Evolutionary conservation across 2,329 filamentous ascomycete species (phyloP), one percentile per base, ranked within the genome.

Genomic region (Periconia macrospinosa): DNA sequence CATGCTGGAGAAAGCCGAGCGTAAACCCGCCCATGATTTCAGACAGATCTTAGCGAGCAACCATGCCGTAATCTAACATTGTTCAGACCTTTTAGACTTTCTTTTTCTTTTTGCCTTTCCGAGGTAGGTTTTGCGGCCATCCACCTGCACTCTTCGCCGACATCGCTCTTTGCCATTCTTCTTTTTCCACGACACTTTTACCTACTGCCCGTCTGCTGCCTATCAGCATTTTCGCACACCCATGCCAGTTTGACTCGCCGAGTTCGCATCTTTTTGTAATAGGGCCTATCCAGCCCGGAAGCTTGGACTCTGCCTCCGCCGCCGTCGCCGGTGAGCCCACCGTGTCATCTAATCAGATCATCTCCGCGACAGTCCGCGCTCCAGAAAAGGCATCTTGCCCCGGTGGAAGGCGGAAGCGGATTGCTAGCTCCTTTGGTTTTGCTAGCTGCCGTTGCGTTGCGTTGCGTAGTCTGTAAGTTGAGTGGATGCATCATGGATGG

Each of bases 241-340:
- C 65, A 63, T 58, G 58, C 59, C 56, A 55, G 53, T 53, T 53
- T 52, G 33, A 37, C 33, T 37, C 33, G 33, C 11, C 33, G 11
- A n/a, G 11, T 13, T n/a, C 33, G 33, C 33, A 37, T 13, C 33
- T 6, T 6, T 13, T 37, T 8, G 23, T 27, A 27, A 27, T 27
- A 8, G 23, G 23, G 5, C 23, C 3, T 27, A 27, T n/a, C 23
- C 23, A 8, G 8, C 8, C 8, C 23, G 23, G 23, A 27, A 27
- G 23, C 23, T 27, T 27, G 23, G 23, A 27, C 23, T 27, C 23
- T 27, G 3, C 23, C 23, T 27, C 23, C 23, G 23, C 23, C 23
- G 23, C 23, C n/a, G n/a, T n/a, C n/a, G n/a, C n/a, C n/a, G n/a
- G n/a, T n/a, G n/a, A n/a, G n/a, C n/a, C n/a, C n/a, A 33, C 7